Conservation (phyloP, 768 basidiomycete species). For the Pisolithus tinctorius region DNA sequence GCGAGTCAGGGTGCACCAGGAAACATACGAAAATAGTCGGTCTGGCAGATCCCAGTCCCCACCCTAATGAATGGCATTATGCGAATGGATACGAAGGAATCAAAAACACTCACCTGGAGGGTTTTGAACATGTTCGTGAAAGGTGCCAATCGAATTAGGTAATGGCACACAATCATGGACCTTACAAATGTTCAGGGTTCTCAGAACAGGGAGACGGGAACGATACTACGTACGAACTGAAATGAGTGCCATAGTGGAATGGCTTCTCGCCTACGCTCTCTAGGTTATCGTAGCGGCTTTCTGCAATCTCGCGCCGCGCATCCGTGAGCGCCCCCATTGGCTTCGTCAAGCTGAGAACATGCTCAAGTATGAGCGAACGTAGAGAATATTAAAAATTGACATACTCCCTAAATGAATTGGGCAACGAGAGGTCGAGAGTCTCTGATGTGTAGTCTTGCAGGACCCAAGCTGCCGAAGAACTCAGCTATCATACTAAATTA, state of each 20-base stretch:
- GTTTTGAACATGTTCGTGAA: slow-evolving; percentile 96
- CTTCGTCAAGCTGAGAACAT: slow-evolving; percentile 53
- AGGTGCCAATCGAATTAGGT: slow-evolving; percentile 81
- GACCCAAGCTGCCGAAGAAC: slow-evolving; percentile 67
- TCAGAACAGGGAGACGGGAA: background rate
- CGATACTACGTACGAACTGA: slow-evolving; percentile 49
- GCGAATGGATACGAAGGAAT: background rate
- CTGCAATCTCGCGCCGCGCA: slow-evolving; percentile 68
- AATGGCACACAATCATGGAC: slow-evolving; percentile 96
- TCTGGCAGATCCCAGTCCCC: slow-evolving; percentile 95
- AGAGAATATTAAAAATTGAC: slow-evolving; percentile 16
- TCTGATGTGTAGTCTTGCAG: slow-evolving; percentile 76
- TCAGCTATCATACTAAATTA: background rate
- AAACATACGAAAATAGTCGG: slow-evolving; percentile 64
- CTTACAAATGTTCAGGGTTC: slow-evolving; percentile 4
- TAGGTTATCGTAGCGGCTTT: slow-evolving; percentile 66
- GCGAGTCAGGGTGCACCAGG: background rate
- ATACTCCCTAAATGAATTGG: slow-evolving; percentile 66
- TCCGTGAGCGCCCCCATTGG: slow-evolving; percentile 89
- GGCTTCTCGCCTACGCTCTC: slow-evolving; percentile 79
- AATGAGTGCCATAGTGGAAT: slow-evolving; percentile 93
- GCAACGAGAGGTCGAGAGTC: slow-evolving; percentile 55
- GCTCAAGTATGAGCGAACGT: background rate
- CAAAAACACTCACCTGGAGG: slow-evolving; percentile 41
- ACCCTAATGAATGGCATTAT: slow-evolving; percentile 43